Conservation (phyloP, 208 protist species). For the Zelonia costaricensis region DNA sequence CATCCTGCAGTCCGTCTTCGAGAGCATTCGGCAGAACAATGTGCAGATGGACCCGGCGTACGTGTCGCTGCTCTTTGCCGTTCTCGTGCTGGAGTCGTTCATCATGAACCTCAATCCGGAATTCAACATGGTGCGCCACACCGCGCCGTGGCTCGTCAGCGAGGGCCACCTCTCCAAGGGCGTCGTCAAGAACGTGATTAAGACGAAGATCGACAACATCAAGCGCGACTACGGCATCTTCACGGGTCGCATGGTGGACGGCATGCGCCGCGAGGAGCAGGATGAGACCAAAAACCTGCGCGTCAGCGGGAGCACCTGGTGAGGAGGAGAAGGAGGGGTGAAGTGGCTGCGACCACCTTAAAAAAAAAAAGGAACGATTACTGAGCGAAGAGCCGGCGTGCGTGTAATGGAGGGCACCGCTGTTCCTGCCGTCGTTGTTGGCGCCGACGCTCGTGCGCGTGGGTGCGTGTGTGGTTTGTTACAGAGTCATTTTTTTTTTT, state of each 20-base stretch:
- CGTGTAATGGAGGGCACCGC: background rate
- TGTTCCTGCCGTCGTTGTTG: background rate
- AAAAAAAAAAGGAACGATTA: background rate
- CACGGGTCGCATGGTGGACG: constrained; percentile 63
- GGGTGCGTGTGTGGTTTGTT: background rate
- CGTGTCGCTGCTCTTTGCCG: constrained; percentile 88
- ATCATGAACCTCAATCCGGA: constrained; percentile 92
- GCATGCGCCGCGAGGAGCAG: constrained; percentile 38
- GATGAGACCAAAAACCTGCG: constrained; percentile 42
- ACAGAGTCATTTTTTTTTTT: background rate
- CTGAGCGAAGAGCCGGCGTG: background rate
- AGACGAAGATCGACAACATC: constrained; percentile 59
- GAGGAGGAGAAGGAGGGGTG: background rate
- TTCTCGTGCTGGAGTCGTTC: constrained; percentile 91
- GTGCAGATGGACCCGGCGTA: constrained; percentile 91
- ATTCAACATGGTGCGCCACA: constrained; percentile 91
- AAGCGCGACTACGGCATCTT: constrained; percentile 59
- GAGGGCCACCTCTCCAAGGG: constrained; percentile 85
- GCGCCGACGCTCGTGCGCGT: too few relatives aligned
- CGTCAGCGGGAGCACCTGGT: constrained; percentile 32
- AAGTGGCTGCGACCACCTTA: too few relatives aligned
- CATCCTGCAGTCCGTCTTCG: constrained; percentile 86
- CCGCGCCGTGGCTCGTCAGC: constrained; percentile 85
- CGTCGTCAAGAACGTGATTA: constrained; percentile 81
- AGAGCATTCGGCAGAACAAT: constrained; percentile 73